Evolutionary conservation across 2,329 filamentous ascomycete genomes (phyloP).

Genomic region (Calonectria hawksworthii): DNA sequence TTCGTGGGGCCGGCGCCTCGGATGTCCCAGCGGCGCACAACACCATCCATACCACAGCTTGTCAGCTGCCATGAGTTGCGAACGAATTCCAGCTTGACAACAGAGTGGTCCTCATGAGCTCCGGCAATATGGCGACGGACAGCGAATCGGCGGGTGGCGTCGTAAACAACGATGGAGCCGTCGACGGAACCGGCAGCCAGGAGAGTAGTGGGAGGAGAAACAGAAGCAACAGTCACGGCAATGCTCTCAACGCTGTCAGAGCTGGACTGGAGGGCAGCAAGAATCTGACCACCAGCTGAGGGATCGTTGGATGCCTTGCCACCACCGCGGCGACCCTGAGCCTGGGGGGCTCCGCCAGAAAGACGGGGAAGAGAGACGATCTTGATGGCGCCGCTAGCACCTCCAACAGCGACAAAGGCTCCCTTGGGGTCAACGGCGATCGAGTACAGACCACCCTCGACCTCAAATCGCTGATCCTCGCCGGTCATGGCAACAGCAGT

Average conservation of each 20-base stretch:
- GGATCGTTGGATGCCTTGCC: slow-evolving; percentile 54
- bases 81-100: slow-evolving; percentile 94
- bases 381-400: slow-evolving; percentile 87
- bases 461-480: slow-evolving; percentile 89
- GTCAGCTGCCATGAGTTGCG: slow-evolving; percentile 79
- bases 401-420: slow-evolving; percentile 86
- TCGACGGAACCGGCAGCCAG: slow-evolving; percentile 78
- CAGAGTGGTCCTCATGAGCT: slow-evolving; percentile 88
- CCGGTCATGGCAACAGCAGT: slow-evolving; percentile 83
- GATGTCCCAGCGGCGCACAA: slow-evolving; percentile 89
- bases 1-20: slow-evolving; percentile 59
- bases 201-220: slow-evolving; percentile 64
- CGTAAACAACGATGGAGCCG: slow-evolving; percentile 87
- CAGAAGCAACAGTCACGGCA: slow-evolving; percentile 64
- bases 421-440: slow-evolving; percentile 86
- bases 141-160: slow-evolving; percentile 87
- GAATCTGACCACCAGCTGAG: slow-evolving; percentile 69
- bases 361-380: slow-evolving; percentile 86
- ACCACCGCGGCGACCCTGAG: slow-evolving; percentile 45
- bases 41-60: slow-evolving; percentile 92
- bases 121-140: slow-evolving; percentile 85
- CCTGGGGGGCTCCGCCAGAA: slow-evolving; percentile 42
- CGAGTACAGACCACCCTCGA: slow-evolving; percentile 92
- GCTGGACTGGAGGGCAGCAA: slow-evolving; percentile 87
- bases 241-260: slow-evolving; percentile 82